A percentile compares a stretch with the other conserved stretches of the same genome.
phyloP scores from a whole-genome alignment of 2,329 filamentous ascomycete species.

The Parascedosporium putredinis region DNA sequence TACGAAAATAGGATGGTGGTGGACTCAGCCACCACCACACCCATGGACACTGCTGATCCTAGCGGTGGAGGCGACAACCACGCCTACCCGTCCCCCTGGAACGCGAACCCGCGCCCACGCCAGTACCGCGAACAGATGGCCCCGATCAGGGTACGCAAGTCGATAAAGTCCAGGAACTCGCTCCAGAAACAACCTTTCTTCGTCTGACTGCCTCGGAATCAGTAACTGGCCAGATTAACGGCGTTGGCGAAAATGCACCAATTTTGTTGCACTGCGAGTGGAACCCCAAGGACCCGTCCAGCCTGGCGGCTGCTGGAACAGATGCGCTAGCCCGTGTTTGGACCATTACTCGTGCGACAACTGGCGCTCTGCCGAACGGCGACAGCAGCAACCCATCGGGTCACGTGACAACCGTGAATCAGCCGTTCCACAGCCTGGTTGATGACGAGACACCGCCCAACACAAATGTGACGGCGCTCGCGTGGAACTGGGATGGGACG shows the following conservation, averaged over 20 bases:
- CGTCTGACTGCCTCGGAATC: slow-evolving; percentile 30
- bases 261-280: slow-evolving; percentile 59
- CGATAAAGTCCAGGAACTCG: slow-evolving; percentile 52
- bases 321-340: slow-evolving; percentile 61
- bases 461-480: slow-evolving; percentile 46
- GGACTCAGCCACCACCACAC: slow-evolving; percentile 24
- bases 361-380: slow-evolving; percentile 14
- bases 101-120: slow-evolving; percentile 42
- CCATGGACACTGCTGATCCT: slow-evolving; percentile 48
- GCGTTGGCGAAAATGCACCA: slow-evolving; percentile 39
- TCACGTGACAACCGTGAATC: slow-evolving; percentile 33
- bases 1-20: slow-evolving; percentile 8
- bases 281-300: slow-evolving; percentile 53
- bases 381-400: slow-evolving; percentile 11
- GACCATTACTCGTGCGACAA: slow-evolving; percentile 47
- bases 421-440: slow-evolving; percentile 36
- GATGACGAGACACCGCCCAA: slow-evolving; percentile 41
- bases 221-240: slow-evolving; percentile 22
- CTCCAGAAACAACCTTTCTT: slow-evolving; percentile 49
- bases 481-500: slow-evolving; percentile 48
- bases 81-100: slow-evolving; percentile 57
- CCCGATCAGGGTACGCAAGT: slow-evolving; percentile 55
- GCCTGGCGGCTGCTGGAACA: slow-evolving; percentile 58
- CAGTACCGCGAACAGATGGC: slow-evolving; percentile 46
- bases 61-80: slow-evolving; percentile 38